These are phyloP conservation scores for Epichloe glyceriae DNA, from an alignment of 2,329 filamentous ascomycete genomes.

Conservation along the genomic window DNA sequence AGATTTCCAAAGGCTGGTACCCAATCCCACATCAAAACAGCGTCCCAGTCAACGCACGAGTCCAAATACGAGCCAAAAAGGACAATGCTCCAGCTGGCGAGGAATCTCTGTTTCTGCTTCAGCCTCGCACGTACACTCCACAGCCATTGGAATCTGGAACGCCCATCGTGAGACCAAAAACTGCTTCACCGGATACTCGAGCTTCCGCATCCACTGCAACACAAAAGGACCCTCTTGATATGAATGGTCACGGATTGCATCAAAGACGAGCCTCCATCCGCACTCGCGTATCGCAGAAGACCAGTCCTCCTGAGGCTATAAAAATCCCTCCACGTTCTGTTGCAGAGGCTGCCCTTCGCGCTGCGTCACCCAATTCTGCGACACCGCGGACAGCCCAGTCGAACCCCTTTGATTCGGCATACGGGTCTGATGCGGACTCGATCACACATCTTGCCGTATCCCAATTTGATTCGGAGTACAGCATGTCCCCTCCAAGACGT, in stretches of 20 bases:
- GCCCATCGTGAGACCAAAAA: background rate
- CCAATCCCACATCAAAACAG: background rate
- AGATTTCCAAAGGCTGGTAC: background rate
- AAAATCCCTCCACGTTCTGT: constrained; percentile 32
- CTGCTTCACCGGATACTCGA: background rate
- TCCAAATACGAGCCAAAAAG: constrained; percentile 8
- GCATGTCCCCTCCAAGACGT: constrained; percentile 13
- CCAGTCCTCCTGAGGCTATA: constrained; percentile 38
- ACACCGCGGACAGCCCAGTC: constrained; percentile 19
- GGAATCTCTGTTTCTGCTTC: constrained; percentile 37
- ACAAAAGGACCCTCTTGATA: background rate
- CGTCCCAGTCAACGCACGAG: background rate
- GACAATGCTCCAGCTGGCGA: constrained; percentile 12
- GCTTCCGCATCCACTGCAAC: background rate
- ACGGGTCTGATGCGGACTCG: constrained; percentile 33
- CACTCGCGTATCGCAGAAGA: constrained; percentile 41
- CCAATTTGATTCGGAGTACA: constrained; percentile 21
- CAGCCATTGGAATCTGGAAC: background rate
- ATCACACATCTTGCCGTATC: constrained; percentile 19
- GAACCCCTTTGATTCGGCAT: constrained; percentile 31
- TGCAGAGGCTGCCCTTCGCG: constrained; percentile 10
- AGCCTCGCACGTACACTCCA: constrained; percentile 46
- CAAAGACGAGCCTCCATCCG: constrained; percentile 34
- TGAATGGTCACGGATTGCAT: background rate
- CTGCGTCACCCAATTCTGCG: constrained; percentile 20